Conservation (phyloP, 2,329 filamentous ascomycete species). For the Cladosporium austrohemisphaericum region DNA sequence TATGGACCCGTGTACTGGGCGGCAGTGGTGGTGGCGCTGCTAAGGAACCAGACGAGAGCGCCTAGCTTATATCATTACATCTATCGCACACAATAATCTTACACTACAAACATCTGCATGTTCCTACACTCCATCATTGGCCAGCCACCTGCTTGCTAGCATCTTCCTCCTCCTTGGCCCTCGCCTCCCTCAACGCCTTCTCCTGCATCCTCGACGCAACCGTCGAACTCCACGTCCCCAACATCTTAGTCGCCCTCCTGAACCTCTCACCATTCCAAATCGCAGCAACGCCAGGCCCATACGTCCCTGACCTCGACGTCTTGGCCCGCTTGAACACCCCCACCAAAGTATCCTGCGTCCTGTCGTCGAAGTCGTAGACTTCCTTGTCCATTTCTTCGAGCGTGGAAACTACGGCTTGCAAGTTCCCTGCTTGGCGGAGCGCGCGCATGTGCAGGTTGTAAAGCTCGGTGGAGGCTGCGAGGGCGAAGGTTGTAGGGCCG, state of each 20-base stretch:
- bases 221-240: neutral
- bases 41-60: too few relatives aligned
- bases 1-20: constrained; percentile 9
- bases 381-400: constrained; percentile 14
- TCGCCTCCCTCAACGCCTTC: constrained; percentile 5
- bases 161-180: neutral
- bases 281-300: neutral
- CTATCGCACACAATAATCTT: too few relatives aligned
- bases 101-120: too few relatives aligned
- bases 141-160: neutral
- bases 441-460: constrained; percentile 15
- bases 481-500: constrained; percentile 10
- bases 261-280: constrained; percentile 5
- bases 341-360: neutral
- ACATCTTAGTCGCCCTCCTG: neutral
- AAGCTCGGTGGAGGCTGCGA: neutral
- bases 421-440: neutral
- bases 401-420: constrained; percentile 4
- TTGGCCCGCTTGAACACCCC: neutral
- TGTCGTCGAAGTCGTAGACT: constrained; percentile 10
- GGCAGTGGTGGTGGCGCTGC: neutral
- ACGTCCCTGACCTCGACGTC: neutral
- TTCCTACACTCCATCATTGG: too few relatives aligned
- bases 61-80: too few relatives aligned
- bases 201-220: constrained; percentile 5